A percentile compares a stretch with the other conserved stretches of the same genome.
These are phyloP conservation scores for Boletus rufocinnamomeus DNA, from an alignment of 768 basidiomycete species.

Conservation along the genomic window DNA sequence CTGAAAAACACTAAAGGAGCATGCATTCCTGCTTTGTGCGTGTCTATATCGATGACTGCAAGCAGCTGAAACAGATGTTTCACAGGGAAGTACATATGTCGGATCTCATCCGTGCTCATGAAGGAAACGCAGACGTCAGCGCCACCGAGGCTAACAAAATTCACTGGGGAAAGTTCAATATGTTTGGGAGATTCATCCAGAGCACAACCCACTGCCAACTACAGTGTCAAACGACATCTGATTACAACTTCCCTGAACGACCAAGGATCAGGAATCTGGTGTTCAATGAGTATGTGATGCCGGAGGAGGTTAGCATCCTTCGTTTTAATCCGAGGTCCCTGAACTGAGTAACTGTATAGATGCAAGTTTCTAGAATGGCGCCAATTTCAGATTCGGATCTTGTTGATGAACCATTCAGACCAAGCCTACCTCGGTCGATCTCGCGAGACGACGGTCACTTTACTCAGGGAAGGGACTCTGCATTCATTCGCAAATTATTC, in stretches of 20 bases:
- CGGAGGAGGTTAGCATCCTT: constrained; percentile 54
- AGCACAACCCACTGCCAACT: constrained; percentile 78
- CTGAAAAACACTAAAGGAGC: constrained; percentile 82
- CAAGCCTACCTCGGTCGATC: constrained; percentile 34
- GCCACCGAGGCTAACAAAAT: constrained; percentile 68
- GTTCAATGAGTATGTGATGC: constrained; percentile 62
- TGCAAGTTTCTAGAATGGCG: constrained; percentile 66
- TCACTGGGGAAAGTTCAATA: constrained; percentile 95
- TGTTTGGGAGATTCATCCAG: constrained; percentile 85
- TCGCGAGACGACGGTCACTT: constrained; percentile 36
- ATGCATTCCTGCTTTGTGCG: constrained; percentile 84
- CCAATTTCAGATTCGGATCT: constrained; percentile 46
- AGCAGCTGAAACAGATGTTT: constrained; percentile 13
- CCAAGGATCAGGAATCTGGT: constrained; percentile 56
- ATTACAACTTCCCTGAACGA: constrained; percentile 65
- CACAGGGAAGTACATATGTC: constrained; percentile 89
- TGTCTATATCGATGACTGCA: constrained; percentile 16
- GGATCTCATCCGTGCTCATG: constrained; percentile 84
- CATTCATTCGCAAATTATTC: constrained; percentile 53
- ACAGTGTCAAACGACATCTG: constrained; percentile 60
- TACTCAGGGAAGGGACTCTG: constrained; percentile 41
- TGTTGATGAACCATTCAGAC: constrained; percentile 43
- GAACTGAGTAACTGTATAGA: constrained; percentile 39
- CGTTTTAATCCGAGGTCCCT: not conserved
- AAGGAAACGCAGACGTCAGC: constrained; percentile 76